Base-by-base conservation (phyloP, 2,329 filamentous ascomycete genomes). In the Epichloe elymi region DNA sequence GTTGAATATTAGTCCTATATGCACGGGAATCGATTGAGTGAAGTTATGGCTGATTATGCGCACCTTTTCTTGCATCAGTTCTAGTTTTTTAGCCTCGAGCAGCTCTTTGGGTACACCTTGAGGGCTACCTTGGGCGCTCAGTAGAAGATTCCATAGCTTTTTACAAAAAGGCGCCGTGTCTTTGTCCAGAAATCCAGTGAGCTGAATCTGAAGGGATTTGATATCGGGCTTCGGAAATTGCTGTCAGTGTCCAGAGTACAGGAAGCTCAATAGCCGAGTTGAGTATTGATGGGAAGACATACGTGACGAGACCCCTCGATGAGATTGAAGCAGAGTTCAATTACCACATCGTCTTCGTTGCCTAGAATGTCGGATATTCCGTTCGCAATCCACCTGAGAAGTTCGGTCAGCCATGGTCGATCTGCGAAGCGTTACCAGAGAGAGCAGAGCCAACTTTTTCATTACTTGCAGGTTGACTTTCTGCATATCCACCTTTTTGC, bases 401-500 rank as follows among this genome's bases (percentile, higher is more conserved):
- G 35, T 44, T 43, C 51, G 48, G 55, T 59, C 46, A 62, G 57
- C 53, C 50, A 41, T 39, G 12, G 10, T 12, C 26, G n/a, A 20
- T 40, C 41, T 46, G 19, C 19, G 5, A 37, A 39, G 38, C 41
- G 26, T 20, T 43, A 33, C 17, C 30, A 11, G 41, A 37, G 17
- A 44, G 14, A 44, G 46, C 19, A 39, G 53, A 39, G 30, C 83
- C 63, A 65, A 94, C 87, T 93, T 95, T 77, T 96, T 96, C 82
- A 98, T 95, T 51, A 98, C 87, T 67, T 95, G 88, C 48, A 95
- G 75, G 65, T 98, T 96, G 68, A 98, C 89, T 73, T 97, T 97
- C 60, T 83, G 81, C 80, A 94, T 95, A 73, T 98, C 90, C 57
- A 98, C 93, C 73, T 96, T 65, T 65, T 87, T 83, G 64, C 80